Evolutionary conservation across 805 yeast genomes (phyloP).

Genomic region (Candida berthetii): DNA sequence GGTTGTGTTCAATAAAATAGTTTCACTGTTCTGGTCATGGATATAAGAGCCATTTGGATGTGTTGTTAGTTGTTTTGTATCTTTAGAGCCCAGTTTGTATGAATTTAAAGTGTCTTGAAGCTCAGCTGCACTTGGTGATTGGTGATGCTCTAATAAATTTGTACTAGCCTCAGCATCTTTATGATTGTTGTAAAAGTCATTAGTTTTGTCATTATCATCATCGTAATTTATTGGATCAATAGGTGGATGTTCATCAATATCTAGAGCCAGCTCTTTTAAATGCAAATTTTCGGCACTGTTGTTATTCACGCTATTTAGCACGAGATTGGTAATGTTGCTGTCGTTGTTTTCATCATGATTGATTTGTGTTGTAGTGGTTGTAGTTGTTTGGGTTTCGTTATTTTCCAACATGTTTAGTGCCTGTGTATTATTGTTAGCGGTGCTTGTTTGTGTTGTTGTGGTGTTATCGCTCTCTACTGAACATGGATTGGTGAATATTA

Average conservation of each 20-base stretch:
- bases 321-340: background rate
- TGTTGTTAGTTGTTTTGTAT: background rate
- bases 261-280: background rate
- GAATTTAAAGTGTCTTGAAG: background rate
- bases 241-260: background rate
- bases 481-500: constrained; percentile 19
- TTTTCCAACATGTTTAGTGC: background rate
- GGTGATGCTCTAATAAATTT: background rate
- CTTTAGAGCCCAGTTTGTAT: background rate
- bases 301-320: background rate
- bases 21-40: constrained; percentile 25
- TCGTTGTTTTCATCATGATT: background rate
- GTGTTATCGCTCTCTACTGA: constrained; percentile 18
- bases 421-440: too few species aligned
- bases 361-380: background rate
- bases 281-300: background rate
- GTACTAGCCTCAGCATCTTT: background rate
- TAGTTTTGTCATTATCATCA: background rate
- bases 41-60: constrained; percentile 25
- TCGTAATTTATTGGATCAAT: background rate
- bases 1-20: constrained; percentile 26
- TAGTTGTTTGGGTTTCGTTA: background rate
- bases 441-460: constrained; percentile 8
- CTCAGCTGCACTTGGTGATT: background rate
- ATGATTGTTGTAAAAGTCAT: background rate